Evolutionary conservation across 2,329 filamentous ascomycete species (phyloP).

Genomic region (Oidium heveae): DNA sequence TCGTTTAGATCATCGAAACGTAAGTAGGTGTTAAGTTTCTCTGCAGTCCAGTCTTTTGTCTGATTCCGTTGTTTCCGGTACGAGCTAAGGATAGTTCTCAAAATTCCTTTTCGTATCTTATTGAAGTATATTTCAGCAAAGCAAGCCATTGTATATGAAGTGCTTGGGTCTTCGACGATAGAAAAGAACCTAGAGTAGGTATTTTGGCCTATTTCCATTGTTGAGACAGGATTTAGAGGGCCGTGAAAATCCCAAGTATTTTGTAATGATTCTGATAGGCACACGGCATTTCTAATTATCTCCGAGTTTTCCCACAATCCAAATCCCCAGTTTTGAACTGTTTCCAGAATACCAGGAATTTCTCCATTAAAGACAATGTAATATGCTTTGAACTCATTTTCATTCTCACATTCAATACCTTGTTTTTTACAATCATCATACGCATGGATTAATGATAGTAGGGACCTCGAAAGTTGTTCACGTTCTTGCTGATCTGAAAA

Average conservation of each 20-base stretch:
- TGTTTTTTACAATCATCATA: constrained; percentile 40
- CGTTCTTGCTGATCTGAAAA: constrained; percentile 43
- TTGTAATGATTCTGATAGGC: constrained; percentile 33
- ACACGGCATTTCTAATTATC: constrained; percentile 34
- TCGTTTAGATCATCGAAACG: constrained; percentile 42
- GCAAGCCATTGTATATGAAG: constrained; percentile 46
- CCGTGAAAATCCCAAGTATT: constrained; percentile 31
- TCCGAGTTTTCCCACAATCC: constrained; percentile 29
- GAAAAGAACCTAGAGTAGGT: constrained; percentile 30
- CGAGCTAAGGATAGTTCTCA: constrained; percentile 27
- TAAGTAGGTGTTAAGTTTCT: constrained; percentile 29
- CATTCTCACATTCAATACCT: constrained; percentile 31
- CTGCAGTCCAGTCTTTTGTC: constrained; percentile 33
- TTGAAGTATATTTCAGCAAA: constrained; percentile 44
- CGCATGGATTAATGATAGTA: constrained; percentile 37
- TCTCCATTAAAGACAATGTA: constrained; percentile 35
- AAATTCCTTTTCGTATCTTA: constrained; percentile 29
- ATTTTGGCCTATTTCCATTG: constrained; percentile 19
- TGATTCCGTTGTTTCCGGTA: constrained; percentile 30
- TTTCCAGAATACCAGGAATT: constrained; percentile 30
- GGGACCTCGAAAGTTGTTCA: constrained; percentile 38
- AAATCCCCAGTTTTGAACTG: constrained; percentile 28
- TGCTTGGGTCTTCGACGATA: constrained; percentile 27
- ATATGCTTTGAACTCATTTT: constrained; percentile 40
- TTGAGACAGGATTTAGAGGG: constrained; percentile 22